Evolutionary conservation across 148 eudicot genomes (phyloP), one percentile per base, ranked within the genome.

Genomic region (Fagopyrum homotropicum): DNA sequence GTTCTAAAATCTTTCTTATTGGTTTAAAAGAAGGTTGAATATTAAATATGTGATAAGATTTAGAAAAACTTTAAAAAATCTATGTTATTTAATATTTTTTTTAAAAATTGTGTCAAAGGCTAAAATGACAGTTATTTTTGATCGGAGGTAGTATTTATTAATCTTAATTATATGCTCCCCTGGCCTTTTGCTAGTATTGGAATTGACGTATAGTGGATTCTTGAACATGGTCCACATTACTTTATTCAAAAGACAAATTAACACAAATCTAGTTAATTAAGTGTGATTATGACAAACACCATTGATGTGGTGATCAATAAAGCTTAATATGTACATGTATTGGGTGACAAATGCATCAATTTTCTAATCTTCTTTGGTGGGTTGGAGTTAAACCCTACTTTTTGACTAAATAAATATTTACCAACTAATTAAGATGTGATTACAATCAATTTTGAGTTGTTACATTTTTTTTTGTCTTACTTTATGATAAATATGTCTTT

Each of bases 261-360:
- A 57, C 63, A 17, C 8, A 57, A n/a, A 19, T 35, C 40, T 17
- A 57, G 6, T 6, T 2, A 17, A 57, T 6, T 56, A 19, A 17
- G 29, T 57, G 63, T 57, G 63, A 57, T 57, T 17, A 57, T 57
- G 63, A 57, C 30, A 57, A 52, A 57, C 63, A 57, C 29, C 63
- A 57, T 57, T 57, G 30, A 17, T 8, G 63, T 57, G 63, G 63
- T 57, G 63, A 57, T 30, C 30, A 57, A 57, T 57, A 57, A 57
- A 57, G 63, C 35, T 57, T 57, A 30, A 57, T 19, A 8, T 55
- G 60, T 57, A 17, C 63, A 57, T 19, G 10, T 57, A 57, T 57
- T 57, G 35, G 63, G 63, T 57, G 63, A 57, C 63, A 57, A 57
- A 57, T 57, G 63, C 63, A 57, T 57, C 63, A 57, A 57, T 57